Conservation (phyloP, 768 basidiomycete genomes). For the Leucocoprinus leucothites region DNA sequence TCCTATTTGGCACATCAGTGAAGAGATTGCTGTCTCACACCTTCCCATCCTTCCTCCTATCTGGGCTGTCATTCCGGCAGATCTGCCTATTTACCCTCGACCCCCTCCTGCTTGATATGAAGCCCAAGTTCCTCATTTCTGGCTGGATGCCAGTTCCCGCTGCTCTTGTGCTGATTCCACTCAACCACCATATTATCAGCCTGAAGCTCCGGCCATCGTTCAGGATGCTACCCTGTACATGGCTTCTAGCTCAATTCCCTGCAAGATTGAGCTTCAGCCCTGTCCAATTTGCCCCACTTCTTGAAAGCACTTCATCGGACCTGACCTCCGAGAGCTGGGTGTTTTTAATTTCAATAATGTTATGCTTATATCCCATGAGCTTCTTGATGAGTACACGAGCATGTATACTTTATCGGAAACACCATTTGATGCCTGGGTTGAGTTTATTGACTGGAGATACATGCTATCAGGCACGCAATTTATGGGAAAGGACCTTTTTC, state of each 20-base stretch:
- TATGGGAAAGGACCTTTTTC: conserved; percentile 26
- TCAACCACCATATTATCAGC: background rate
- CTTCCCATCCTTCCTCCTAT: background rate
- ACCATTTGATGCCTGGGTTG: conserved; percentile 28
- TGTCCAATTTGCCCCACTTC: conserved; percentile 13
- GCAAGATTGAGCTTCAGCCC: conserved; percentile 15
- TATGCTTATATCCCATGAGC: conserved; percentile 26
- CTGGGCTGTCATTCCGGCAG: background rate
- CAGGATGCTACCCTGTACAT: conserved; percentile 15
- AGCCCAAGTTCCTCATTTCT: background rate
- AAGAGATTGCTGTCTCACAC: background rate
- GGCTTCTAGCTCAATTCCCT: background rate
- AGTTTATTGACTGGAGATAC: conserved; percentile 21
- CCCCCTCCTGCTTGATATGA: background rate
- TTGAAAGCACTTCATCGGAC: conserved; percentile 23
- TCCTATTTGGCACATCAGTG: background rate
- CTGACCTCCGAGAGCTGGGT: conserved; percentile 23
- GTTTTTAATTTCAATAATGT: conserved; percentile 34
- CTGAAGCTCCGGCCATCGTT: background rate
- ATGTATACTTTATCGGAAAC: conserved; percentile 31
- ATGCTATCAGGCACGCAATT: conserved; percentile 15
- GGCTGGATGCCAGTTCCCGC: background rate
- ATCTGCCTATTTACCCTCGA: background rate
- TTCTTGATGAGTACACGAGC: conserved; percentile 32
- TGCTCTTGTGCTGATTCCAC: background rate